phyloP scores from a whole-genome alignment of 768 basidiomycete species.

The Leccinum pellstonianum region DNA sequence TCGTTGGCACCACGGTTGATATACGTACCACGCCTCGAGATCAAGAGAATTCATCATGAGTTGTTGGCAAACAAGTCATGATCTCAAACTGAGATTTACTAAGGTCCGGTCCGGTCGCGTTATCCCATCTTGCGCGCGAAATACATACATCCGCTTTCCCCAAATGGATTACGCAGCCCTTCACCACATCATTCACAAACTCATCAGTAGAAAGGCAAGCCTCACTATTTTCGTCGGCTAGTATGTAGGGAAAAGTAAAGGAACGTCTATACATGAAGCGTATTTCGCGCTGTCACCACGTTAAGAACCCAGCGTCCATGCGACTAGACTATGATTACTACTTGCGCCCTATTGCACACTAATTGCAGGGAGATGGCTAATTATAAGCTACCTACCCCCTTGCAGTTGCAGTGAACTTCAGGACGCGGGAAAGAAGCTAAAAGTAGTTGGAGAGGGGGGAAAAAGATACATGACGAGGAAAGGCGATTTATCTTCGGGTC shows the following conservation, averaged over 20 bases:
- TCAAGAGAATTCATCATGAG: too few species aligned
- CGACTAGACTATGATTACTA: background rate
- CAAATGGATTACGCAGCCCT: background rate
- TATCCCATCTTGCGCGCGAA: too few species aligned
- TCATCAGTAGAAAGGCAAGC: background rate
- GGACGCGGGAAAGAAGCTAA: background rate
- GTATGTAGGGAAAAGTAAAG: background rate
- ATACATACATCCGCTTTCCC: too few species aligned
- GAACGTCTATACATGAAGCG: background rate
- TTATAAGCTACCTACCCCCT: background rate
- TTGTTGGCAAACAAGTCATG: too few species aligned
- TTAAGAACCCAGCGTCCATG: background rate
- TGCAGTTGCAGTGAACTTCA: background rate
- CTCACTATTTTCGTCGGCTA: background rate
- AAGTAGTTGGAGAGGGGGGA: background rate
- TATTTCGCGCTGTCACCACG: background rate
- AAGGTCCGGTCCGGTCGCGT: too few species aligned
- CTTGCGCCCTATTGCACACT: background rate
- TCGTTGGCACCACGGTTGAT: too few species aligned
- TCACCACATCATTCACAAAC: background rate
- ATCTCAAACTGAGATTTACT: too few species aligned
- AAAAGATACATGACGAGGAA: background rate
- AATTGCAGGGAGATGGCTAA: background rate
- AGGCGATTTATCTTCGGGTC: background rate
- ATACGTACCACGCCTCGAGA: too few species aligned